Percentiles rank a stretch among this genome's conserved stretches.
Evolutionary conservation across 768 basidiomycete genomes (phyloP).

Genomic region (Lentinula sp.): DNA sequence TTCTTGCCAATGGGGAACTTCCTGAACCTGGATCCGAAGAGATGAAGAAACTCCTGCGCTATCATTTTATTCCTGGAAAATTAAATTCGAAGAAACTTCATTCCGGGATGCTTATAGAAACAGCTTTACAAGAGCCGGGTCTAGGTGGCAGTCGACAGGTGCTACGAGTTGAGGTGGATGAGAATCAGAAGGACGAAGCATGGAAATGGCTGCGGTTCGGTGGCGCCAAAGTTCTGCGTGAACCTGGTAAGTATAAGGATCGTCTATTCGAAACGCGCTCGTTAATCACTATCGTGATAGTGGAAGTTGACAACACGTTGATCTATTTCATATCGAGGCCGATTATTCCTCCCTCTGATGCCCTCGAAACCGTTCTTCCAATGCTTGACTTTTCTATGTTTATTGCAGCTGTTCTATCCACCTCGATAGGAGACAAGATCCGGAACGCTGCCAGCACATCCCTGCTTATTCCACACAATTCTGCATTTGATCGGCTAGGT

Average conservation of each 20-base stretch:
- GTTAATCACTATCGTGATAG: slow-evolving; percentile 29
- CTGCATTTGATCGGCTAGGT: slow-evolving; percentile 85
- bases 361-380: slow-evolving; percentile 75
- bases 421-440: slow-evolving; percentile 68
- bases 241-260: slow-evolving; percentile 50
- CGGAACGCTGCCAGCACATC: slow-evolving; percentile 64
- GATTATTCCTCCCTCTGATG: slow-evolving; percentile 75
- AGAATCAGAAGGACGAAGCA: slow-evolving; percentile 38
- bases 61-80: slow-evolving; percentile 87
- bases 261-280: slow-evolving; percentile 7
- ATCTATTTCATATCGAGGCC: slow-evolving; percentile 89
- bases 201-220: slow-evolving; percentile 69
- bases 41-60: slow-evolving; percentile 68
- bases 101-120: slow-evolving; percentile 73
- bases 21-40: slow-evolving; percentile 64
- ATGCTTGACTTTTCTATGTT: slow-evolving; percentile 85
- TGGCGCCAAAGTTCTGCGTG: slow-evolving; percentile 74
- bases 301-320: slow-evolving; percentile 67
- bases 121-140: slow-evolving; percentile 68
- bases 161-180: slow-evolving; percentile 54
- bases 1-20: slow-evolving; percentile 46
- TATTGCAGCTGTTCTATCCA: slow-evolving; percentile 85
- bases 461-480: slow-evolving; percentile 82
- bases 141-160: slow-evolving; percentile 68
- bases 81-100: slow-evolving; percentile 66